These are phyloP conservation scores for Fusarium lyarnte DNA, from an alignment of 2,329 filamentous ascomycete genomes.

Conservation along the genomic window DNA sequence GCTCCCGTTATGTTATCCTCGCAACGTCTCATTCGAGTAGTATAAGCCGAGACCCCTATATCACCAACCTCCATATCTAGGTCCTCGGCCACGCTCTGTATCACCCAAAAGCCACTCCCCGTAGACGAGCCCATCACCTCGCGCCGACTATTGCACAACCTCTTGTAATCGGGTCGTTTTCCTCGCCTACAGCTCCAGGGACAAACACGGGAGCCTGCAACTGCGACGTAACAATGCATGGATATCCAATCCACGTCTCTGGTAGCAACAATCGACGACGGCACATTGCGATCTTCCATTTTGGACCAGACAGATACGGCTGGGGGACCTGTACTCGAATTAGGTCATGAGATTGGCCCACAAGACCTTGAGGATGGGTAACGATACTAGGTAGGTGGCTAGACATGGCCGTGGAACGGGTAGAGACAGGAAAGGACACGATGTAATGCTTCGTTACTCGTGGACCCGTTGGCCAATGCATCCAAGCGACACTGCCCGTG, in stretches of 20 bases:
- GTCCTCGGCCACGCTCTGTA: neutral
- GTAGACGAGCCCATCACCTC: conserved; percentile 20
- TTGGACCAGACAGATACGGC: neutral
- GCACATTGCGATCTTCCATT: neutral
- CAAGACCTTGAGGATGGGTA: neutral
- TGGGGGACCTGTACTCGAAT: neutral
- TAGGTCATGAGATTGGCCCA: neutral
- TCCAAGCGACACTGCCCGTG: neutral
- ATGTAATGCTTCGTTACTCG: neutral
- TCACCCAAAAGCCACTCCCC: conserved; percentile 2
- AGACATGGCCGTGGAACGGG: neutral
- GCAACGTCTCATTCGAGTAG: conserved; percentile 21
- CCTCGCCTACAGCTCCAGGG: conserved; percentile 20
- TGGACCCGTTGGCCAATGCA: neutral
- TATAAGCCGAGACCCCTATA: conserved; percentile 5
- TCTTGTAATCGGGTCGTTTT: conserved; percentile 9
- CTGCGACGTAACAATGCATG: conserved; percentile 17
- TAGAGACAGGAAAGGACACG: neutral
- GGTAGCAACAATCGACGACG: conserved; percentile 22
- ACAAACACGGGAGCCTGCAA: conserved; percentile 31
- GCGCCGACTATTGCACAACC: conserved; percentile 14
- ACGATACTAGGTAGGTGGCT: neutral
- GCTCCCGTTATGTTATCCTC: neutral
- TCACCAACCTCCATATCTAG: neutral
- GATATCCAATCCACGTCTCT: conserved; percentile 8